These are phyloP conservation scores for Coemansia sp. DNA, from an alignment of 192 early-diverging fungal species.

Conservation along the genomic window DNA sequence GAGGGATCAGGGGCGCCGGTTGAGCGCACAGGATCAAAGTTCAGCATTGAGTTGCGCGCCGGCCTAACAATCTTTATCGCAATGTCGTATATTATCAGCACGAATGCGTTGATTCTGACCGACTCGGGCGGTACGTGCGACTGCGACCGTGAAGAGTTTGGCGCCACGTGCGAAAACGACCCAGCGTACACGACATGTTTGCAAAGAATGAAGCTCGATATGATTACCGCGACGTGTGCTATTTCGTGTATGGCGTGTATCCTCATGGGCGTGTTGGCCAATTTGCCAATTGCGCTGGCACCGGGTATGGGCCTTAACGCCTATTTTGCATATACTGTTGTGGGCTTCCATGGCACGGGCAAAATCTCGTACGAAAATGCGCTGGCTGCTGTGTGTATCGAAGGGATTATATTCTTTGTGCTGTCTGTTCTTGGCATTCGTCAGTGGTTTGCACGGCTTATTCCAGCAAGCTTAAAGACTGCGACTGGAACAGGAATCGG, in stretches of 20 bases:
- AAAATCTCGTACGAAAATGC: constrained; percentile 69
- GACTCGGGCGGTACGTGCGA: constrained; percentile 78
- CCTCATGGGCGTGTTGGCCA: constrained; percentile 67
- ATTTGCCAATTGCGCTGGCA: constrained; percentile 77
- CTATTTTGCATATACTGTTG: constrained; percentile 82
- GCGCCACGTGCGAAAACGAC: constrained; percentile 60
- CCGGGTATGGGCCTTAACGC: constrained; percentile 86
- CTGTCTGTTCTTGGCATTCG: constrained; percentile 75
- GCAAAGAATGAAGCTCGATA: constrained; percentile 63
- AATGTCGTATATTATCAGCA: constrained; percentile 74
- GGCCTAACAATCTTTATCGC: constrained; percentile 68
- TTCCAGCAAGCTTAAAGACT: constrained; percentile 71
- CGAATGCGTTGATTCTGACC: constrained; percentile 72
- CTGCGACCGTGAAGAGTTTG: constrained; percentile 57
- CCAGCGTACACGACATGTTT: constrained; percentile 65
- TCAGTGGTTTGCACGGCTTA: constrained; percentile 75
- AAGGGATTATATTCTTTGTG: constrained; percentile 78
- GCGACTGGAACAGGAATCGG: constrained; percentile 78
- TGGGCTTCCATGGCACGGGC: constrained; percentile 74
- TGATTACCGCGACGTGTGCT: constrained; percentile 73
- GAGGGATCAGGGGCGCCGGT: constrained; percentile 60
- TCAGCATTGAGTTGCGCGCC: constrained; percentile 68
- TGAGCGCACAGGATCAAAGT: constrained; percentile 64
- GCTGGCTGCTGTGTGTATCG: constrained; percentile 76
- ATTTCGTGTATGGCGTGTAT: constrained; percentile 64